Base-by-base conservation (phyloP, 257 asterid species). In the Thymus quinquecostatus region DNA sequence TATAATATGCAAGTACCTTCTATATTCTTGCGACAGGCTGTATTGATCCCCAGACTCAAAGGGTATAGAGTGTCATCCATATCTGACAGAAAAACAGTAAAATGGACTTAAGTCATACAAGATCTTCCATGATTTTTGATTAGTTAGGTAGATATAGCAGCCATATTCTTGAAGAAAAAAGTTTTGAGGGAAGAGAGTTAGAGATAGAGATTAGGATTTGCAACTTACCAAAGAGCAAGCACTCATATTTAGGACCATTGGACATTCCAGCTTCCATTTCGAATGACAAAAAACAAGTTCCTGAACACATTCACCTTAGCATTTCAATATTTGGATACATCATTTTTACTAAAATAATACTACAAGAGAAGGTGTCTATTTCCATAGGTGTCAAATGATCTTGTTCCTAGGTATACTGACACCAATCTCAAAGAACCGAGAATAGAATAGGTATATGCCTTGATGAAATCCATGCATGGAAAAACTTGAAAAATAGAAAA, bases 1-100 rank as follows among this genome's bases (percentile, higher is more conserved):
- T 28, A 55, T 5, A 40, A 61, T 64, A 8, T 33, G 4, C 64
- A 84, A 88, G 6, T 68, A 87, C 97, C 97, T 85, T 88, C 80
- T 69, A 92, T 90, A 69, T 92, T 92, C 69, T 81, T 83, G 56
- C 97, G 90, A 77, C 98, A 92, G 41, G 90, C 92, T 69, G 79
- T 30, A 85, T 90, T 90, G 56, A 92, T 79, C 62, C 98, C 98
- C 70, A 81, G 76, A 74, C 97, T 92, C 84, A 87, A 45, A 36
- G 98, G 98, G 58, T 92, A 92, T 72, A 92, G 66, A 32, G 98
- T 92, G 69, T 92, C 98, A 80, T 92, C 98, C 96, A 92, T 78
- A 77, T 92, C 98, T 90, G 70, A 64, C 30, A n/a, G 50, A 10
- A 9, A 6, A 13, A 56, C 21, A 28, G 30, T 28, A 60, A 48